Percentiles rank a stretch among this genome's conserved stretches.
Evolutionary conservation across 1,284 basidiomycete species (phyloP).

Genomic region (Trichosporon sp.): DNA sequence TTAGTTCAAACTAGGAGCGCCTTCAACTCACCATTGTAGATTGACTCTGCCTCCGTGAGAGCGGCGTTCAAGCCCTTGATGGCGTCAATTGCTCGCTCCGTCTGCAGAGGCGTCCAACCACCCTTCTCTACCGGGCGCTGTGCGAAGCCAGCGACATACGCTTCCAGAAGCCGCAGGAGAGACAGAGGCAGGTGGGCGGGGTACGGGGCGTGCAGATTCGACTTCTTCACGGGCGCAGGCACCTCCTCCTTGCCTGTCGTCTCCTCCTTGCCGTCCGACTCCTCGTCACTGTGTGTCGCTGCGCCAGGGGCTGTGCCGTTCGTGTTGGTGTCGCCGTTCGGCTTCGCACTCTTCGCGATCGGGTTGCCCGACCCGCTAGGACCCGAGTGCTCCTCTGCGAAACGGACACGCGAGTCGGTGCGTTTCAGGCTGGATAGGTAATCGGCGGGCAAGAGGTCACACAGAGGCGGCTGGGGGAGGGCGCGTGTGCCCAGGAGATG

Average conservation of each 20-base stretch:
- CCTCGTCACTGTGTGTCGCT: slow-evolving; percentile 19
- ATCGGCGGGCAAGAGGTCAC: slow-evolving; percentile 48
- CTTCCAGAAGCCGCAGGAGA: slow-evolving; percentile 52
- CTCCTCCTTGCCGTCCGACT: slow-evolving; percentile 19
- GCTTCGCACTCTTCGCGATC: slow-evolving; percentile 5
- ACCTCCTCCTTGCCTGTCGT: slow-evolving; percentile 9
- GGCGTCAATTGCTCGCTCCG: slow-evolving; percentile 46
- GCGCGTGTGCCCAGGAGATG: slow-evolving; percentile 51
- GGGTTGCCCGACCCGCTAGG: slow-evolving; percentile 37
- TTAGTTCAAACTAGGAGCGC: slow-evolving; percentile 11
- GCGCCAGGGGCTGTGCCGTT: background rate
- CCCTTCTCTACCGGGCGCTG: slow-evolving; percentile 37
- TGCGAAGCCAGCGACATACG: slow-evolving; percentile 49
- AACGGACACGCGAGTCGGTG: slow-evolving; percentile 53
- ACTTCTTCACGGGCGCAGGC: slow-evolving; percentile 37
- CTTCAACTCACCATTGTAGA: slow-evolving; percentile 46
- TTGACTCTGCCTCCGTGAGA: slow-evolving; percentile 50
- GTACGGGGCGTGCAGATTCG: slow-evolving; percentile 47
- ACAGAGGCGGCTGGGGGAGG: slow-evolving; percentile 51
- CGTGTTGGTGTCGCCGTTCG: slow-evolving; percentile 16
- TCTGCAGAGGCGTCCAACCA: slow-evolving; percentile 50
- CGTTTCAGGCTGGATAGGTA: slow-evolving; percentile 52
- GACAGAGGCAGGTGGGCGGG: slow-evolving; percentile 53
- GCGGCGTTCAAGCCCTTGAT: slow-evolving; percentile 43
- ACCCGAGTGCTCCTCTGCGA: slow-evolving; percentile 47